A percentile compares a stretch with the other conserved stretches of the same genome.
Conservation (phyloP, 257 asterid species). For the Fraxinus quadrangulata region DNA sequence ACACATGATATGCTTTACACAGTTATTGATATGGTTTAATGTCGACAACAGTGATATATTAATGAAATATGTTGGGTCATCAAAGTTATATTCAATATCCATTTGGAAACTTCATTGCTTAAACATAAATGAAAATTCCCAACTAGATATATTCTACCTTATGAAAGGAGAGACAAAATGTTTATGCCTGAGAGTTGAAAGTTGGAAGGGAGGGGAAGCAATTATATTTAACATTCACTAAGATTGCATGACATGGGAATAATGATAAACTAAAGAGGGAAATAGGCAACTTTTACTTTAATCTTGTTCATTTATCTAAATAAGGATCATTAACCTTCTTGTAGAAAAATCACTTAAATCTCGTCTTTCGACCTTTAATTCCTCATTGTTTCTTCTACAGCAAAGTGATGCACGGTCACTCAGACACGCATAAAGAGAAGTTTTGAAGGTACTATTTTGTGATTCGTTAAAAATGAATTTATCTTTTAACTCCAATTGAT, state of each 20-base stretch:
- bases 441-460: not conserved
- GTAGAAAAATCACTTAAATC: not conserved
- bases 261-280: not conserved
- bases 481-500: not conserved
- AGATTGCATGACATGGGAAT: not conserved
- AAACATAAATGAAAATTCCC: not conserved
- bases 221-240: not conserved
- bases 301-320: not conserved
- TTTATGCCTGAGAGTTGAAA: not conserved
- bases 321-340: not conserved
- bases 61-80: slow-evolving; percentile 2
- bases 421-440: not conserved
- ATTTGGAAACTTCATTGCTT: not conserved
- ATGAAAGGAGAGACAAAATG: not conserved
- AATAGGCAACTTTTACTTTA: not conserved
- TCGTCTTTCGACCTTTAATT: not conserved
- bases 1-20: not conserved
- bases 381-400: not conserved
- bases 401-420: not conserved
- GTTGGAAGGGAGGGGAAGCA: not conserved
- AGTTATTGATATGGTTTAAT: not conserved
- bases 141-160: not conserved
- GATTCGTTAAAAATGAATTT: not conserved
- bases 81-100: not conserved
- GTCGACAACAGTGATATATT: not conserved